Base-by-base conservation (phyloP, 768 basidiomycete species). In the Tricholoma bakamatsutake region DNA sequence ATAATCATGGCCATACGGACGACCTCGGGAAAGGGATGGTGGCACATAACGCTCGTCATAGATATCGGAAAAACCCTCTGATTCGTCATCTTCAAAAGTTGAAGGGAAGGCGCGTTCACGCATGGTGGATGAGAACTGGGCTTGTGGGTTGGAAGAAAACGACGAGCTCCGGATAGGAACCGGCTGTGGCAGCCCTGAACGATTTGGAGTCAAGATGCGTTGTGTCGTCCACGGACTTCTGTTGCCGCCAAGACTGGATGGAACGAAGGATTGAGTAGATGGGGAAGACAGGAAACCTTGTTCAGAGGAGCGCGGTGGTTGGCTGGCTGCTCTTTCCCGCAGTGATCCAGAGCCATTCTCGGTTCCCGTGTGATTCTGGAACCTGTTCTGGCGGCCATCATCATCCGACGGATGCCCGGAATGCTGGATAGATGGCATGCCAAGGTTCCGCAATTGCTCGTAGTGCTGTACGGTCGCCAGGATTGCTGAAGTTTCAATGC, bases 81-180 rank as follows among this genome's bases (percentile, higher is more conserved):
- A 81, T 69, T 91, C 89, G 67, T 91, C 89, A 61, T 91, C 88
- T 71, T 91, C 90, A 61, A 87, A 82, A 1, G 88, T 91, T 21
- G 87, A 88, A 5, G 85, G 79, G 68, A 91, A 90, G 9, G 74
- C 66, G 31, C 82, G 73, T 53, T 85, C 86, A 40, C 85, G 82
- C 80, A 88, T 83, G 37, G 80, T 75, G 27, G 84, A 82, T 18
- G 79, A 71, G 65, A 88, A 86, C 47, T 80, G 78, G 58, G 72
- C 65, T 60, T 82, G 82, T 35, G 76, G 70, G 54, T 80, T 75
- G 10, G 79, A 64, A 24, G 85, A 85, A 67, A 86, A 88, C 43
- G 87, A 89, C 37, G 85, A 81, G 61, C 80, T 84, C 53, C 86
- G 78, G 59, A 83, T 81, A 57, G 85, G 83, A 61, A 84, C 72